Base-by-base conservation (phyloP, 495 filamentous ascomycete genomes). In the Lasiosphaeria miniovina region DNA sequence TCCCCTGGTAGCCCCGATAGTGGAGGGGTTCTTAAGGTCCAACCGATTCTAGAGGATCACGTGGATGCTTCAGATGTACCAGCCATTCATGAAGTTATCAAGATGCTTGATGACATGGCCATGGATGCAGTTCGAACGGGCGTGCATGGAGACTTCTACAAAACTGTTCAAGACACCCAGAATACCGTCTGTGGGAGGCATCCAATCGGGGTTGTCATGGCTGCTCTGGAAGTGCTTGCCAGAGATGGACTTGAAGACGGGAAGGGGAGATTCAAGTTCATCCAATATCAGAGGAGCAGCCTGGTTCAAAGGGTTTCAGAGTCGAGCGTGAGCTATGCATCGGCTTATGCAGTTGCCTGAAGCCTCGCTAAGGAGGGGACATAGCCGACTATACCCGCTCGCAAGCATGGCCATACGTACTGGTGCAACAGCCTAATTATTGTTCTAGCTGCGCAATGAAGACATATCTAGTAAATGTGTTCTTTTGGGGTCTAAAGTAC, bases 141-240 rank as follows among this genome's bases (percentile, higher is more conserved):
- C 2, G 79, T 72, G 11, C 86, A 95, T 64, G 74, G 78, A 10
- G 74, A 72, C 2, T 97, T 96, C 68, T 75, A 89, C 36, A 78
- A 86, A 4, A 81, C 82, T 31, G 73, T 98, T 43, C 74, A 82
- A 40, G 75, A 80, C 41, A 98, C 92, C 0, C 85, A 82, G 38
- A 99, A 99, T 65, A 97, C 94, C 1, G 91, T 99, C 35, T 99
- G 94, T 65, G 94, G 94, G 52, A 79, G 92, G 46, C 95, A 99
- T 79, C 94, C 94, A 0, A 98, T 99, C 64, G 92, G 95, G 0
- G 88, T 99, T 11, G 82, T 95, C 10, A 90, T 99, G 89, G 91
- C 91, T 3, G 92, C 86, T 0, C 68, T 96, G 59, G 92, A 97
- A 74, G 71, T 70, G 45, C 66, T 88, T 57, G 62, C 71, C 3